Evolutionary conservation across 306 rosid species (phyloP).

Genomic region (Myrica gale): DNA sequence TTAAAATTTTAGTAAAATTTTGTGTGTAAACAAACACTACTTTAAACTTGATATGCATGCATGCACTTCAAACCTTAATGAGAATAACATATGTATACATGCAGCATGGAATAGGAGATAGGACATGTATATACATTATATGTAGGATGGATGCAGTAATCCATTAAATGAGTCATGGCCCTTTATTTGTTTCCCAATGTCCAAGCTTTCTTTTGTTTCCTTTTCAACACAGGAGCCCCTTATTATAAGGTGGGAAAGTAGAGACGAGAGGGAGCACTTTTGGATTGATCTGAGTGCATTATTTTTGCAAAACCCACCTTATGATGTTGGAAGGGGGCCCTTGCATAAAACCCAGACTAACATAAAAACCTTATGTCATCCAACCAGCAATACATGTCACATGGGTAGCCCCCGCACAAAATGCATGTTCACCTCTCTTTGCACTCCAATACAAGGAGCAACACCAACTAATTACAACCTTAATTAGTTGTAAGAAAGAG

Average conservation of each 20-base stretch:
- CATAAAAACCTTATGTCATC: constrained; percentile 48
- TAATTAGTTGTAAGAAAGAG: background rate
- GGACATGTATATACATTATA: no score
- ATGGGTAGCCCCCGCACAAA: constrained; percentile 50
- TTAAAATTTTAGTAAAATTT: no score
- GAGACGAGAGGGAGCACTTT: constrained; percentile 26
- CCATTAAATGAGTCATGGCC: no score
- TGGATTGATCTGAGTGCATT: constrained; percentile 24
- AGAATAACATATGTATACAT: background rate
- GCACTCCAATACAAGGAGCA: constrained; percentile 48
- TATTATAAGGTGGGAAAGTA: background rate
- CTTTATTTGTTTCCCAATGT: background rate
- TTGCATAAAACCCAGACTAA: constrained; percentile 52
- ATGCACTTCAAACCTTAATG: background rate
- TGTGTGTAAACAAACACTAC: no score
- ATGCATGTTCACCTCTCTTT: constrained; percentile 34
- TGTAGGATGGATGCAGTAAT: no score
- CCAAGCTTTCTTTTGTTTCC: background rate
- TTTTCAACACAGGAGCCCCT: background rate
- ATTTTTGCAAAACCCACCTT: constrained; percentile 34
- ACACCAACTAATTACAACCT: background rate
- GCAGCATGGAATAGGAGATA: background rate
- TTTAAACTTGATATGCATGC: background rate
- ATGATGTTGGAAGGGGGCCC: constrained; percentile 38
- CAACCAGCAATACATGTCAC: constrained; percentile 64